These are phyloP conservation scores for Pythium apleroticum DNA, from an alignment of 352 stramenopile species.

Conservation along the genomic window DNA sequence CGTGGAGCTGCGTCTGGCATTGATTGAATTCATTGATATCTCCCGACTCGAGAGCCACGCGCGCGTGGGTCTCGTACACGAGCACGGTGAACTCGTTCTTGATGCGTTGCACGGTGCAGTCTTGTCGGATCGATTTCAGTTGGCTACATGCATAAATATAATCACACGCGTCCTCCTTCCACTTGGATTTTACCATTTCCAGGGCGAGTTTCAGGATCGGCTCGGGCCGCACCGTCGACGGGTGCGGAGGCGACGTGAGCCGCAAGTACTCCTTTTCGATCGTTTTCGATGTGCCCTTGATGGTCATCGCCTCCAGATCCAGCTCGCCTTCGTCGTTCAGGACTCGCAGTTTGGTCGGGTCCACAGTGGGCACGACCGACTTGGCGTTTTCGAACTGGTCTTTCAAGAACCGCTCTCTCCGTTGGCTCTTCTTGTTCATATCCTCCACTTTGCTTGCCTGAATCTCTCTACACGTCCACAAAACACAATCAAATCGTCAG, in stretches of 20 bases:
- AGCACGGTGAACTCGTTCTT: slow-evolving; percentile 96
- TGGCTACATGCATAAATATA: slow-evolving; percentile 97
- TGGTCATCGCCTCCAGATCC: slow-evolving; percentile 86
- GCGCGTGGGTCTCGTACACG: slow-evolving; percentile 97
- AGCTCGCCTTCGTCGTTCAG: slow-evolving; percentile 77
- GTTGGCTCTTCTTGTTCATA: slow-evolving; percentile 70
- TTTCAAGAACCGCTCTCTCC: slow-evolving; percentile 73
- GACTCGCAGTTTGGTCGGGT: slow-evolving; percentile 72
- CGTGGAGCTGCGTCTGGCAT: slow-evolving; percentile 88
- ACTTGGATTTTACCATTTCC: slow-evolving; percentile 85
- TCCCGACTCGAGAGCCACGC: slow-evolving; percentile 93
- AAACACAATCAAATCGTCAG: not conserved
- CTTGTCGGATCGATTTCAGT: slow-evolving; percentile 98
- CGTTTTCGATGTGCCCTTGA: slow-evolving; percentile 93
- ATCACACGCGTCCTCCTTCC: slow-evolving; percentile 84
- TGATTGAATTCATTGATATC: slow-evolving; percentile 98
- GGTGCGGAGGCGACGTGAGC: slow-evolving; percentile 94
- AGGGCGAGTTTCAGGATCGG: slow-evolving; percentile 89
- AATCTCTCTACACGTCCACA: slow-evolving; percentile 6
- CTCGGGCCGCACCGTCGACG: slow-evolving; percentile 94
- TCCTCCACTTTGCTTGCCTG: slow-evolving; percentile 35
- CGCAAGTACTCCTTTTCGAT: slow-evolving; percentile 99
- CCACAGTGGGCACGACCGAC: slow-evolving; percentile 61
- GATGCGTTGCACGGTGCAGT: slow-evolving; percentile 97
- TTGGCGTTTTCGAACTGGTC: slow-evolving; percentile 65